phyloP scores from a whole-genome alignment of 208 protist species.

The Leishmania tarentolae region DNA sequence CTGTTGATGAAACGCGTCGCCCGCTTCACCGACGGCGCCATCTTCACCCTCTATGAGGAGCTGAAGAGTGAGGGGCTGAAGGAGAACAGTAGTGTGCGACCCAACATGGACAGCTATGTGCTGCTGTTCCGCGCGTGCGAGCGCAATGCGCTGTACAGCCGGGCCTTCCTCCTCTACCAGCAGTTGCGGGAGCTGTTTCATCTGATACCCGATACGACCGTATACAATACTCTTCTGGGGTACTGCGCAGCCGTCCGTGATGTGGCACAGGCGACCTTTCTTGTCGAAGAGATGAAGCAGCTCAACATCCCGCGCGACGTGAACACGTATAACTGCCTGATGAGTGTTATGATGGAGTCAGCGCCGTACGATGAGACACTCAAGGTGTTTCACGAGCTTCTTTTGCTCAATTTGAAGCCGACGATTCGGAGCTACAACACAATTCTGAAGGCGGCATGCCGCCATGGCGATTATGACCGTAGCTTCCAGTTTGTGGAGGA shows the following conservation, averaged over 20 bases:
- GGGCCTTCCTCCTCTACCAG: conserved; percentile 85
- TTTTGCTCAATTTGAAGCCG: conserved; percentile 45
- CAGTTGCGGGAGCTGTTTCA: conserved; percentile 82
- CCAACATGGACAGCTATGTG: conserved; percentile 81
- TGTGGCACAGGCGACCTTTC: conserved; percentile 86
- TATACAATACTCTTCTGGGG: conserved; percentile 90
- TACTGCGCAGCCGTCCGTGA: conserved; percentile 87
- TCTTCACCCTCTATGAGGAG: conserved; percentile 88
- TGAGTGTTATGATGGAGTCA: conserved; percentile 83
- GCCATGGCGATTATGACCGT: conserved; percentile 85
- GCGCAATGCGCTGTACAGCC: conserved; percentile 73
- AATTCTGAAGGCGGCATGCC: conserved; percentile 70
- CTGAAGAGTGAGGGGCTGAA: conserved; percentile 74
- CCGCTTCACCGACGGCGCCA: conserved; percentile 66
- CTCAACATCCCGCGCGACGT: conserved; percentile 63
- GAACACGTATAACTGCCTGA: conserved; percentile 93
- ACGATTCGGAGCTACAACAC: conserved; percentile 91
- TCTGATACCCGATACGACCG: conserved; percentile 74
- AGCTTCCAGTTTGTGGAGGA: conserved; percentile 92
- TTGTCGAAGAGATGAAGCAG: conserved; percentile 92
- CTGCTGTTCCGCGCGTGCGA: conserved; percentile 91
- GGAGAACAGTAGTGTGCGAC: conserved; percentile 62
- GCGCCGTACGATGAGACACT: conserved; percentile 87
- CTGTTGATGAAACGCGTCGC: conserved; percentile 87
- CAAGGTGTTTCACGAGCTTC: conserved; percentile 79